phyloP scores from a whole-genome alignment of 768 basidiomycete species.

The Chlorophyllum brunneum region DNA sequence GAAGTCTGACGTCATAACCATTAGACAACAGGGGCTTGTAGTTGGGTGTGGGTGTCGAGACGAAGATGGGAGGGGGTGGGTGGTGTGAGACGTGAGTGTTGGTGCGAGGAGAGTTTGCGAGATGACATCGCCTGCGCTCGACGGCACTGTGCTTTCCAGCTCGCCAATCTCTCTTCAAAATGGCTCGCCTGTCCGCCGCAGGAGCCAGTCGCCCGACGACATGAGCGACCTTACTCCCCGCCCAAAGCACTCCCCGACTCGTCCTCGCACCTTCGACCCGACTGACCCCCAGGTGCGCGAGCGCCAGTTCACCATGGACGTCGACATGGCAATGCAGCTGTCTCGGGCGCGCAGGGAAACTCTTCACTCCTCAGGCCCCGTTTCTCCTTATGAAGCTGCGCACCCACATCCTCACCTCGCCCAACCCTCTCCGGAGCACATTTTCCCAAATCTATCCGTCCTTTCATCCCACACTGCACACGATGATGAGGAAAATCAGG shows the following conservation, averaged over 20 bases:
- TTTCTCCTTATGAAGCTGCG: conserved; percentile 22
- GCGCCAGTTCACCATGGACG: conserved; percentile 90
- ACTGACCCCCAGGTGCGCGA: conserved; percentile 76
- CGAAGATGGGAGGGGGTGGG: background rate
- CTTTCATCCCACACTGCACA: conserved; percentile 50
- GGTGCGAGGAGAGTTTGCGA: background rate
- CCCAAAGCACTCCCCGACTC: conserved; percentile 57
- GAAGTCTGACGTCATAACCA: conserved; percentile 92
- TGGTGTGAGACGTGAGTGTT: background rate
- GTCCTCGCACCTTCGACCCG: conserved; percentile 58
- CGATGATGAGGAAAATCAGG: conserved; percentile 31
- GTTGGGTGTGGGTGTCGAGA: background rate
- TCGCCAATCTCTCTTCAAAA: conserved; percentile 42
- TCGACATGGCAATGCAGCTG: conserved; percentile 85
- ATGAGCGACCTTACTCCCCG: conserved; percentile 36
- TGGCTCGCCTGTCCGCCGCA: conserved; percentile 36
- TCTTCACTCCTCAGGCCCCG: conserved; percentile 30
- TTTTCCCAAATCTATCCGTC: conserved; percentile 31
- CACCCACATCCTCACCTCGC: conserved; percentile 12
- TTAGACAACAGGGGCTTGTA: conserved; percentile 76
- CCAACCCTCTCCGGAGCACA: conserved; percentile 19
- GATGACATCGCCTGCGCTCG: conserved; percentile 38
- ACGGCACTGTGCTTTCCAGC: conserved; percentile 27
- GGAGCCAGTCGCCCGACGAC: conserved; percentile 36
- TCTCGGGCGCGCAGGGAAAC: conserved; percentile 70